Evolutionary conservation across 2,329 filamentous ascomycete genomes (phyloP), one percentile per base, ranked within the genome.

Genomic region (Hypoxylon sp.): DNA sequence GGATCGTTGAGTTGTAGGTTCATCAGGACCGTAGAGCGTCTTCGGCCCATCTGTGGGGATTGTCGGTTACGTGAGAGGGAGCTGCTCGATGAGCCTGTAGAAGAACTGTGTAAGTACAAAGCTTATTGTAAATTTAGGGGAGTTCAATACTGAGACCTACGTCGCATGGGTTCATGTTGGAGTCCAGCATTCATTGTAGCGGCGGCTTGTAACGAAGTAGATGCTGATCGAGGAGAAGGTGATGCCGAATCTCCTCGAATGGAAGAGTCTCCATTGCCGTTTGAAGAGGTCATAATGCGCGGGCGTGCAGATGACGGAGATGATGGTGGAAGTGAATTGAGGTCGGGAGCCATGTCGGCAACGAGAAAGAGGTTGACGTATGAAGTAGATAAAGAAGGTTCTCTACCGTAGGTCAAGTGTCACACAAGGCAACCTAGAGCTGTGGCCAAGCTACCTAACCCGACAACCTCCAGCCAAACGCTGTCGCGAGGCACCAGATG

Each of bases 131-230:
- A 31, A 49, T 55, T 53, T 56, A 25, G 49, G 6, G 13, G 49
- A 6, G 14, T 33, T 40, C 40, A 57, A 30, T 25, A 30, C 30
- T 14, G 65, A 2, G 40, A 76, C 84, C 51, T 83, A 90, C 88
- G 83, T 77, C 85, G 81, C 11, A 87, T 86, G 42, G 88, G 84
- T 75, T 92, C 88, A 70, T 87, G 88, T 72, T 92, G 89, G 30
- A 94, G 87, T 57, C 92, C 89, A 30, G 92, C 91, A 78, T 95
- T 95, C 80, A 95, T 87, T 48, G 91, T 90, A 6, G 92, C 92
- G 11, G 92, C 89, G 57, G 92, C 92, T 77, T 92, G 92, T 8
- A 96, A 85, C 13, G 92, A 94, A 69, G 88, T 86, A 44, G 91
- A 89, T 35, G 91, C 87, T 55, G 89, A 89, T 73, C 91, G 85